These are phyloP conservation scores for Phylloporus sp. DNA, from an alignment of 768 basidiomycete species.

Conservation along the genomic window DNA sequence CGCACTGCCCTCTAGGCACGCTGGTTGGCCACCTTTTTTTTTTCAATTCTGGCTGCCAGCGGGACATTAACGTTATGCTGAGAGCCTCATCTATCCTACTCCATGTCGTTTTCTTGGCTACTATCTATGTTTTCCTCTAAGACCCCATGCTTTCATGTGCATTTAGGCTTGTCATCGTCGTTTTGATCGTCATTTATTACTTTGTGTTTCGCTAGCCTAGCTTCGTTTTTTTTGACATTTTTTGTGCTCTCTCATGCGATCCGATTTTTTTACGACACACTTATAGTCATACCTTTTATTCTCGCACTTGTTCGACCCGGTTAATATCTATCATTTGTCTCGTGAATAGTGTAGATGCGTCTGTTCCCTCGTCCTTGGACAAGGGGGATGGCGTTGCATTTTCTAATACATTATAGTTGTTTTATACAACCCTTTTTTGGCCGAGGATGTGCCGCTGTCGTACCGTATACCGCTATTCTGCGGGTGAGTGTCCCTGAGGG, in stretches of 20 bases:
- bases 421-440: slow-evolving; percentile 22
- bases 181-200: slow-evolving; percentile 27
- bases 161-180: slow-evolving; percentile 21
- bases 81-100: slow-evolving; percentile 16
- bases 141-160: slow-evolving; percentile 27
- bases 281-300: slow-evolving; percentile 17
- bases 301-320: slow-evolving; percentile 19
- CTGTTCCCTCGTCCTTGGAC: slow-evolving; percentile 1
- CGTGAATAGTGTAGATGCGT: slow-evolving; percentile 27
- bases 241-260: slow-evolving; percentile 14
- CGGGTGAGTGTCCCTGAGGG: not conserved
- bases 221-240: slow-evolving; percentile 10
- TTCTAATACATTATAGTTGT: slow-evolving; percentile 36
- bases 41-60: slow-evolving; percentile 11
- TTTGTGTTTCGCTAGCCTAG: slow-evolving; percentile 11
- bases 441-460: too few species aligned
- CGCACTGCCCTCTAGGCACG: slow-evolving; percentile 13
- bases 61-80: slow-evolving; percentile 28
- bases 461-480: too few species aligned
- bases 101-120: slow-evolving; percentile 21
- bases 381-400: slow-evolving; percentile 12
- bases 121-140: slow-evolving; percentile 24
- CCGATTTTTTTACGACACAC: slow-evolving; percentile 10
- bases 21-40: slow-evolving; percentile 9
- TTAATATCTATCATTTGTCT: slow-evolving; percentile 30